Base-by-base conservation (phyloP, 371 early-diverging fungal genomes). In the Lichtheimia corymbifera region DNA sequence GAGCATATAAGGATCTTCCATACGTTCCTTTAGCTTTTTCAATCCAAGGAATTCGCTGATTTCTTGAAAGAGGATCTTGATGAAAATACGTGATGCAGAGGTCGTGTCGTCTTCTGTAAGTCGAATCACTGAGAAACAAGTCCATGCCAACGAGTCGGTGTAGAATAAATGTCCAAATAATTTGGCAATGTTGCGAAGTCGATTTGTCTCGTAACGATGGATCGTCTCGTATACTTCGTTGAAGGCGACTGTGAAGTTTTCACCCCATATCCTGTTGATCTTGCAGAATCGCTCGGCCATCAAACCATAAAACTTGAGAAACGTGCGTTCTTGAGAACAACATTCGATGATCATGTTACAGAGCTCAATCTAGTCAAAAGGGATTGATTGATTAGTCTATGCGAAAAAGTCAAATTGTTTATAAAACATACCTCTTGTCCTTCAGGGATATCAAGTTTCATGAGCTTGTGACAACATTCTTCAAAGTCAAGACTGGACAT, bases 281-380 rank as follows among this genome's bases (percentile, higher is more conserved):
- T 93, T 91, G 76, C 94, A 93, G 64, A 98, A 93, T 13, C 99
- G 91, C 70, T 98, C 98, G 9, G 93, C 97, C 44, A 97, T 87
- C 2, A 96, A 74, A 4, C 98, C 98, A 67, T 91, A 98, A 63
- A 93, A 97, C 62, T 86, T 92, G 58, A 92, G 88, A 73, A 94
- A 98, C 0, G 96, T 96, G 18, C 95, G 87, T 70, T 98, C 98
- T 73, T 98, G 96, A 15, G 92, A 87, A 68, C 95, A 95, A 82
- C 97, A 96, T 68, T 98, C 98, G 61, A 97, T 92, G 40, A 98
- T 84, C 98, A 98, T 98, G 69, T 93, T 93, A 73, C 89, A 89
- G 47, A 98, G 73, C 74, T 96, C 97, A 57, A 90, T 84, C 84
- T 88, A 71, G 5, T 41, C 13, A 24, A 25, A 54, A 44, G 20